phyloP scores from a whole-genome alignment of 345 rosid species.

The Lenwebbia sp. region DNA sequence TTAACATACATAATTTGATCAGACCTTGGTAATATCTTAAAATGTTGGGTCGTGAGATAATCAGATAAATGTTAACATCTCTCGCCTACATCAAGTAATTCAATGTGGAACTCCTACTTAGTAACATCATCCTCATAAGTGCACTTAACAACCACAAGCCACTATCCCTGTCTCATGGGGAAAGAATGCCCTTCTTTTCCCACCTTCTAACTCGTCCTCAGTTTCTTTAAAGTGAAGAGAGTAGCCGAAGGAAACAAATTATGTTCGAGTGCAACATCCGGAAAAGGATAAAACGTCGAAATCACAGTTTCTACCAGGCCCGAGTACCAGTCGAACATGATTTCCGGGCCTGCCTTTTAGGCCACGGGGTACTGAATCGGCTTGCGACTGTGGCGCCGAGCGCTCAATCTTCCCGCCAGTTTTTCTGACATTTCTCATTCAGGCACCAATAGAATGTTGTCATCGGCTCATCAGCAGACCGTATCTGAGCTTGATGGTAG shows the following conservation, averaged over 20 bases:
- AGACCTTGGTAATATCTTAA: not conserved
- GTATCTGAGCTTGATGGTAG: conserved; percentile 47
- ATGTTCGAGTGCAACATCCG: not conserved
- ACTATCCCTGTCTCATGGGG: not conserved
- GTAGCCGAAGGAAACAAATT: not conserved
- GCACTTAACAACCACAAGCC: not conserved
- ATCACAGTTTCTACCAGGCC: not conserved
- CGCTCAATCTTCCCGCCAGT: conserved; percentile 32
- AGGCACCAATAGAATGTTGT: conserved; percentile 54
- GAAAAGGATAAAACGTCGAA: not conserved
- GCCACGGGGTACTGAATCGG: not conserved
- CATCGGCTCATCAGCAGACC: conserved; percentile 64
- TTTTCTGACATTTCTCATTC: conserved; percentile 32
- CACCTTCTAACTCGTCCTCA: not conserved
- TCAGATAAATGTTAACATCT: not conserved
- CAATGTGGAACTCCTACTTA: not conserved
- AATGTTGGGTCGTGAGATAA: not conserved
- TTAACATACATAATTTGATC: not conserved
- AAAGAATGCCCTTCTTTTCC: not conserved
- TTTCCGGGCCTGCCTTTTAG: not conserved
- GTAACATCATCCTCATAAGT: not conserved
- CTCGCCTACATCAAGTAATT: not conserved
- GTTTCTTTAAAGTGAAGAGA: not conserved
- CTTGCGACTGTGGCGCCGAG: not conserved
- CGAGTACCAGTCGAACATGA: not conserved